Evolutionary conservation across 345 rosid genomes (phyloP), one percentile per base, ranked within the genome.

Genomic region (Excoecaria agallocha): DNA sequence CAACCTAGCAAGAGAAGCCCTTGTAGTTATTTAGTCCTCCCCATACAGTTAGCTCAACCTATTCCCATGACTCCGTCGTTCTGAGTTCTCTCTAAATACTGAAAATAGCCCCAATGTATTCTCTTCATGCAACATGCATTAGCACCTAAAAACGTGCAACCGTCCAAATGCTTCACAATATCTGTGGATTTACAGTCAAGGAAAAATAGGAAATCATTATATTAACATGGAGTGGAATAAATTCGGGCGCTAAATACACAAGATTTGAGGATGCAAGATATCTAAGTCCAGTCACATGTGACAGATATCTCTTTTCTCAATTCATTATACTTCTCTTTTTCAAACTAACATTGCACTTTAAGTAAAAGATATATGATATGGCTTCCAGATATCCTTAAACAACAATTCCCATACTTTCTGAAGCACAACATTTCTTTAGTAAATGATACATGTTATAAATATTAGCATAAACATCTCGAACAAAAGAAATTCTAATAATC

Each of bases 101-200:
- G 78, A 89, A 95, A 66, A 95, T 86, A 37, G 98, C 89, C 25
- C 97, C 84, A 95, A 81, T 56, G 92, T 81, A 72, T 91, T 92
- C 52, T 92, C 99, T 4, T 95, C 93, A 75, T 92, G 93, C 76
- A 93, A 80, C 52, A 93, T 81, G 76, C 98, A 95, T 74, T 90
- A 95, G 80, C 98, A 92, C 97, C 97, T 92, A 87, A 70, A 81
- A n/a, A n/a, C n/a, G n/a, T 58, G 22, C 35, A 73, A 68, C 60
- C 46, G 43, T 61, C 20, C 41, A 45, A 24, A 41, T 70, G 0
- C 22, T 51, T 56, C 61, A 57, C 2, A 55, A n/a, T n/a, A n/a
- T n/a, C n/a, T n/a, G n/a, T n/a, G n/a, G 30, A 55, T 9, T 55
- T 55, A 8, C n/a, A 24, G n/a, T 20, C 12, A 55, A 19, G 59